A percentile compares a stretch with the other conserved stretches of the same genome.
phyloP scores from a whole-genome alignment of 2,329 filamentous ascomycete genomes.

The Gaeumannomyces tritici region DNA sequence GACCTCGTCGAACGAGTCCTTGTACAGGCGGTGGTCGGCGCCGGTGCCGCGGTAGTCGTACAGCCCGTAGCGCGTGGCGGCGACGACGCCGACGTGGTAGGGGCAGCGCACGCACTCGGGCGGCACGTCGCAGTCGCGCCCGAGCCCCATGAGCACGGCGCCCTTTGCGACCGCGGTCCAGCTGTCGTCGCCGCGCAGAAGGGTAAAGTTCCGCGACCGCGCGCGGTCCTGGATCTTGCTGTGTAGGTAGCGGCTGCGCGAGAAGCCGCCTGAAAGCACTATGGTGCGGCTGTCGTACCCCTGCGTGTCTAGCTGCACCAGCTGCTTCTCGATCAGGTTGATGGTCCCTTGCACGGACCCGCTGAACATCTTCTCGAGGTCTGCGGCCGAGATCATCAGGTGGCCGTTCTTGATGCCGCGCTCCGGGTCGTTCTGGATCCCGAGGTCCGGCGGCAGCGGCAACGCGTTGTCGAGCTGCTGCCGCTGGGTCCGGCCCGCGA shows the following conservation, averaged over 20 bases:
- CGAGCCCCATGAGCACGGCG: conserved; percentile 16
- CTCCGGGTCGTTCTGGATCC: conserved; percentile 5
- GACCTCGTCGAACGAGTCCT: conserved; percentile 6
- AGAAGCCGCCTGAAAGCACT: conserved; percentile 12
- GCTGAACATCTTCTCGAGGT: conserved; percentile 10
- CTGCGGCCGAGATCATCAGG: not conserved
- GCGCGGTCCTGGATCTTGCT: conserved; percentile 5
- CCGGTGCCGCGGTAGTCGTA: conserved; percentile 5
- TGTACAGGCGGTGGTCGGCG: conserved; percentile 6
- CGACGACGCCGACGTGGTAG: conserved; percentile 12
- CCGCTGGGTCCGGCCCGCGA: conserved; percentile 7
- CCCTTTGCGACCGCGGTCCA: conserved; percentile 17
- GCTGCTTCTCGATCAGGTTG: conserved; percentile 9
- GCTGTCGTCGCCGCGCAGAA: conserved; percentile 9
- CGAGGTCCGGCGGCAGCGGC: conserved; percentile 7
- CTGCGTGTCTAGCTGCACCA: conserved; percentile 3
- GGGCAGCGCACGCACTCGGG: conserved; percentile 9
- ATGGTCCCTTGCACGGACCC: conserved; percentile 7
- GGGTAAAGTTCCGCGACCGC: conserved; percentile 1
- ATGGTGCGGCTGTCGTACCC: conserved; percentile 3
- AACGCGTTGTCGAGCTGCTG: conserved; percentile 6
- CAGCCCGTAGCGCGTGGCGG: conserved; percentile 3
- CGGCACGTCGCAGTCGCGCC: conserved; percentile 14
- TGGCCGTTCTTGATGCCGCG: conserved; percentile 6
- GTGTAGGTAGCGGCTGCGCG: conserved; percentile 10